Percentiles rank a stretch among this genome's conserved stretches.
Evolutionary conservation across 2,329 filamentous ascomycete species (phyloP).

Genomic region (Bimuria novae-zelandiae): DNA sequence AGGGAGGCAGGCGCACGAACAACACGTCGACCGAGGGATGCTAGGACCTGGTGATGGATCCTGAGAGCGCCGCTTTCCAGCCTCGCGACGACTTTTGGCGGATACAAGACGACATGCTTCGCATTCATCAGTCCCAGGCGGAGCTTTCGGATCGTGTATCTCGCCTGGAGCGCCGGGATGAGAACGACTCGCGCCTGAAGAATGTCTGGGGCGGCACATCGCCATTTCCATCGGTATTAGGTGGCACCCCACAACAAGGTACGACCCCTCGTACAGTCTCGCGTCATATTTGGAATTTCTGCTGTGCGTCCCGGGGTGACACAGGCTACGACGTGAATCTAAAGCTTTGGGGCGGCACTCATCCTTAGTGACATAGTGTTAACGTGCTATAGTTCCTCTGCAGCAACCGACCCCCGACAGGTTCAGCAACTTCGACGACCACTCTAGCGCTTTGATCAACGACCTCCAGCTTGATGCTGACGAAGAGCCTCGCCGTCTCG

Average conservation of each 20-base stretch:
- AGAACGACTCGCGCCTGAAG: constrained; percentile 70
- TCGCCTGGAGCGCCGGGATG: constrained; percentile 64
- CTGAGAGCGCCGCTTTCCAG: constrained; percentile 64
- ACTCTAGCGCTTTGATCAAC: constrained; percentile 77
- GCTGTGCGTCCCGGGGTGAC: background rate
- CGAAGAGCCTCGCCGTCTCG: constrained; percentile 81
- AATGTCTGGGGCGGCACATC: constrained; percentile 86
- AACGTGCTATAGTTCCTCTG: constrained; percentile 65
- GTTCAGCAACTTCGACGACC: constrained; percentile 89
- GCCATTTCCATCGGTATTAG: constrained; percentile 84
- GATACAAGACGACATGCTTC: constrained; percentile 65
- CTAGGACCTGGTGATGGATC: constrained; percentile 58
- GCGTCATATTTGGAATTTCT: background rate
- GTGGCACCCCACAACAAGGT: constrained; percentile 88
- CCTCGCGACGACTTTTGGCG: constrained; percentile 69
- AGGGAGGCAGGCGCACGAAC: constrained; percentile 26
- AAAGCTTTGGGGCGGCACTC: background rate
- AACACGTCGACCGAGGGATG: constrained; percentile 35
- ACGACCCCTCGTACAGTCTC: constrained; percentile 36
- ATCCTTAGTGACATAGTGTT: constrained; percentile 11
- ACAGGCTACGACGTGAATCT: background rate
- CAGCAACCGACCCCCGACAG: constrained; percentile 75
- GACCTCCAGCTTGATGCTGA: constrained; percentile 85
- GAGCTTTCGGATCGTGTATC: constrained; percentile 66
- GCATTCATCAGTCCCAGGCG: constrained; percentile 63